phyloP scores from a whole-genome alignment of 345 rosid species.

The Syzygium jambos region DNA sequence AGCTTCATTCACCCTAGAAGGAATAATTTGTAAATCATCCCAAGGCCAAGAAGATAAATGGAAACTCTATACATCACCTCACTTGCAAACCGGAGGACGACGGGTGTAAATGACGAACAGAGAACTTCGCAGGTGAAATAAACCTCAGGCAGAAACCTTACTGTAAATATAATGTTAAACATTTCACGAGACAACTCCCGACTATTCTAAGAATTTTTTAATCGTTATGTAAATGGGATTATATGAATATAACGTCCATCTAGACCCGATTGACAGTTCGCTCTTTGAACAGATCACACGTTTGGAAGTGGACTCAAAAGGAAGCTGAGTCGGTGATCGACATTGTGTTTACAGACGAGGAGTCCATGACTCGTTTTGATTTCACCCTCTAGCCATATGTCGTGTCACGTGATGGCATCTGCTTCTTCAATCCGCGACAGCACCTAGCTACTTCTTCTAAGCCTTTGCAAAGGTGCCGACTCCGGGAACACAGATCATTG shows the following conservation, averaged over 20 bases:
- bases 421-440: neutral
- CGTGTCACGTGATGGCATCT: neutral
- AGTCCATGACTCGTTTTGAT: neutral
- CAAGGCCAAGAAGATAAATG: neutral
- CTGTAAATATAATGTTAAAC: neutral
- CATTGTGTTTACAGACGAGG: neutral
- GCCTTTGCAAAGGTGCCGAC: neutral
- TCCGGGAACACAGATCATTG: neutral
- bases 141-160: neutral
- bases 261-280: neutral
- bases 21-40: neutral
- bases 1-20: neutral
- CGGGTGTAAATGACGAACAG: neutral
- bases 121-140: neutral
- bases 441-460: neutral
- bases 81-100: neutral
- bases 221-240: neutral
- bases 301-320: neutral
- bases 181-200: neutral
- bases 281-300: neutral
- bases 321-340: neutral
- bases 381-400: neutral
- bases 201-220: neutral
- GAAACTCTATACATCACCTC: neutral
- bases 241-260: neutral